phyloP scores from a whole-genome alignment of 352 stramenopile species.

The Globisporangium canariense region DNA sequence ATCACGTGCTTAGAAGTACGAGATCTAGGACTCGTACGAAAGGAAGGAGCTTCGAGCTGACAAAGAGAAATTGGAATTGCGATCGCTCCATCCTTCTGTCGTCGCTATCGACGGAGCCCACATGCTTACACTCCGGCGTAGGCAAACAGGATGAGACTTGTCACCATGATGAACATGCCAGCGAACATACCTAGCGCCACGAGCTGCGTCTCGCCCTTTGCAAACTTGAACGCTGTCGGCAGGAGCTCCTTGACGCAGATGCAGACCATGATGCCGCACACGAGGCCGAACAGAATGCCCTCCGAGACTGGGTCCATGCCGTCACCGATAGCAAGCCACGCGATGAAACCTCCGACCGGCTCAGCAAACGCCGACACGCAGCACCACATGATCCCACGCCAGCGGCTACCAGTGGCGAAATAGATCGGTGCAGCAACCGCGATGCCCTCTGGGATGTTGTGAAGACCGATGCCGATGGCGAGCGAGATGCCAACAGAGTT shows the following conservation, averaged over 20 bases:
- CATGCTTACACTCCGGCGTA: slow-evolving; percentile 49
- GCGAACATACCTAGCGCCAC: slow-evolving; percentile 77
- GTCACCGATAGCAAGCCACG: slow-evolving; percentile 82
- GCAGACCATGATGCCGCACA: slow-evolving; percentile 92
- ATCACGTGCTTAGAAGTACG: too few species aligned
- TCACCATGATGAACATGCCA: slow-evolving; percentile 88
- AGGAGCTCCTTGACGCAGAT: slow-evolving; percentile 92
- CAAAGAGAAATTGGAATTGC: not conserved
- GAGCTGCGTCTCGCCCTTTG: slow-evolving; percentile 76
- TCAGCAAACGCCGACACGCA: slow-evolving; percentile 89
- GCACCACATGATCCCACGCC: slow-evolving; percentile 94
- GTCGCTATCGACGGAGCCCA: not conserved
- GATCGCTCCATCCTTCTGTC: not conserved
- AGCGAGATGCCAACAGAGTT: slow-evolving; percentile 89
- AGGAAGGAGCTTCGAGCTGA: too few species aligned
- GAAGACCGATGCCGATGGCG: slow-evolving; percentile 93
- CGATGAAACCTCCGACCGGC: slow-evolving; percentile 86
- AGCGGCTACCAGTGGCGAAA: slow-evolving; percentile 93
- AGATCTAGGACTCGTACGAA: too few species aligned
- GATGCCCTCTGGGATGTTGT: slow-evolving; percentile 97
- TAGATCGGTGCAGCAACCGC: slow-evolving; percentile 96
- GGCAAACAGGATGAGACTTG: slow-evolving; percentile 86
- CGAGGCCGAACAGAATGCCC: slow-evolving; percentile 90
- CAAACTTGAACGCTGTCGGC: slow-evolving; percentile 91
- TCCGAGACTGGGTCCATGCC: slow-evolving; percentile 66